A percentile compares a stretch with the other conserved stretches of the same genome.
These are phyloP conservation scores for Cadophora malorum DNA, from an alignment of 2,329 filamentous ascomycete species.

Conservation along the genomic window DNA sequence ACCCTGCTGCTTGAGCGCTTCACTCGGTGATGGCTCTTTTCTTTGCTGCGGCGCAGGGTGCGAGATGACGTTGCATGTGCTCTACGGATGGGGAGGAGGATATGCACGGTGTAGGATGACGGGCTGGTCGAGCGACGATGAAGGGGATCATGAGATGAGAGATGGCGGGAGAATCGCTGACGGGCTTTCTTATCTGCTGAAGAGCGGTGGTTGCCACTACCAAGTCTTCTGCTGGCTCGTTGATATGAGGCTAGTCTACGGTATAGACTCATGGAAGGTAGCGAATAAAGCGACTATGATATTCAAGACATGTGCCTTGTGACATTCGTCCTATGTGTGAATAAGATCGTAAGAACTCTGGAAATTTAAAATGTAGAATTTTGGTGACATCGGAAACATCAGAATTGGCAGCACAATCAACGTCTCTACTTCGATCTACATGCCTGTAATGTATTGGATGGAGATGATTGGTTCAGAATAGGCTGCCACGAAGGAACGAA, in stretches of 20 bases:
- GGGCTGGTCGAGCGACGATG: neutral
- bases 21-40: slow-evolving; percentile 9
- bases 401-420: neutral
- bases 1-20: slow-evolving; percentile 14
- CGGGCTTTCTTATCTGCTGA: slow-evolving; percentile 5
- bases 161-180: slow-evolving; percentile 8
- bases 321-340: neutral
- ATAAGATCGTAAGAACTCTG: neutral
- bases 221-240: slow-evolving; percentile 12
- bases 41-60: slow-evolving; percentile 14
- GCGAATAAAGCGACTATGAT: slow-evolving; percentile 21
- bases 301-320: neutral
- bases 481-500: slow-evolving; percentile 15
- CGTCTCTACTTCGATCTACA: neutral
- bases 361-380: neutral
- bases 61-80: slow-evolving; percentile 18
- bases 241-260: slow-evolving; percentile 15
- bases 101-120: slow-evolving; percentile 13
- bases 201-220: neutral
- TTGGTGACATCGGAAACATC: no score
- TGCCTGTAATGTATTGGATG: neutral
- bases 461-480: slow-evolving; percentile 20
- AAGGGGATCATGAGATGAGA: slow-evolving; percentile 1
- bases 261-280: slow-evolving; percentile 14
- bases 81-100: slow-evolving; percentile 13